These are phyloP conservation scores for Tagetes patula DNA, from an alignment of 129 eudicot species.

Conservation along the genomic window DNA sequence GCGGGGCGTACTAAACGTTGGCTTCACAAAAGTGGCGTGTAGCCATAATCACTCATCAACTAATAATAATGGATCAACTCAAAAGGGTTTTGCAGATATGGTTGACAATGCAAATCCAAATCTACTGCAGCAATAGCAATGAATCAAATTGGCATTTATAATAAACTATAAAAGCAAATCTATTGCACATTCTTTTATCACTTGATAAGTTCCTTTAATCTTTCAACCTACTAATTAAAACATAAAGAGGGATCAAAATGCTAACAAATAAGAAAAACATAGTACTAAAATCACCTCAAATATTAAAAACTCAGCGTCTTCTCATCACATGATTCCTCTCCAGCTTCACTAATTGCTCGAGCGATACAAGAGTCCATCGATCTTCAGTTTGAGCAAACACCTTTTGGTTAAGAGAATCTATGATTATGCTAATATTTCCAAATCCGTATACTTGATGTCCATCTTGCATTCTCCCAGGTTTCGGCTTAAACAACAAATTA, in stretches of 20 bases:
- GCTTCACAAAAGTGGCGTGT: too few relatives aligned
- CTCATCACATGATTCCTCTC: constrained; percentile 44
- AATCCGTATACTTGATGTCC: constrained; percentile 71
- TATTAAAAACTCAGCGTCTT: constrained; percentile 35
- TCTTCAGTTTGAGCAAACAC: constrained; percentile 68
- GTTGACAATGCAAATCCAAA: not conserved
- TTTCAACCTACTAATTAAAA: not conserved
- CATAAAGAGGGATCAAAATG: constrained; percentile 4
- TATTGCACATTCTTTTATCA: not conserved
- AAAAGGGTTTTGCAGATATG: not conserved
- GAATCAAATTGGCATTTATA: not conserved
- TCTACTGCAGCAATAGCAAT: not conserved
- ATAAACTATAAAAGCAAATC: not conserved
- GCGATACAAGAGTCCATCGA: constrained; percentile 66
- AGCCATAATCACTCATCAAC: too few relatives aligned
- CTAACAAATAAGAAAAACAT: not conserved
- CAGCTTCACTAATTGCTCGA: constrained; percentile 69
- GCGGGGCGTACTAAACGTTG: too few relatives aligned
- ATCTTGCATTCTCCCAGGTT: constrained; percentile 60
- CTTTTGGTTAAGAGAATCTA: constrained; percentile 71
- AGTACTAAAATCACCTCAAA: constrained; percentile 9
- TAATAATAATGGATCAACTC: too few relatives aligned
- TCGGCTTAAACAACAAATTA: constrained; percentile 67
- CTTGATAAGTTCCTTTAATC: not conserved
- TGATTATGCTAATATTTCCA: constrained; percentile 66